Base-by-base conservation (phyloP, 768 basidiomycete genomes). In the Lactarius pseudohatsudake region DNA sequence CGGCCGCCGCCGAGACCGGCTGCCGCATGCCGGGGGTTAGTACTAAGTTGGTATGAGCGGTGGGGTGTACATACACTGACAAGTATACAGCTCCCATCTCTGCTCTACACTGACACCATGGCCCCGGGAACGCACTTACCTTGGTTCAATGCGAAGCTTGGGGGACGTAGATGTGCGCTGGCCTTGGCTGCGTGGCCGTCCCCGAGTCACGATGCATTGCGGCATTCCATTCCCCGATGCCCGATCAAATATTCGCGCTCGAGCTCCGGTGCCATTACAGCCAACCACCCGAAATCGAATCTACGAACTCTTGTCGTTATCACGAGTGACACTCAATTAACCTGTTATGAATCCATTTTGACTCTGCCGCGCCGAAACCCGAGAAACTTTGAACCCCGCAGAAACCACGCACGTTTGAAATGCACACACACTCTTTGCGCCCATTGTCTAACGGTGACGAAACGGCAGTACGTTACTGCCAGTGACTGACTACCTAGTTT, bases 1-100 rank as follows among this genome's bases (percentile, higher is more conserved):
- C 20, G 15, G 34, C 10, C 1, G 38, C 38, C 30, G 55, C 45
- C 56, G 34, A 22, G 54, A 53, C 28, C 53, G 36, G 36, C 61
- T 61, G 65, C 65, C 57, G 43, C 34, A 28, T 30, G 57, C 61
- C 61, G n/a, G 65, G 61, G 47, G 47, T 50, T 5, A 40, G 38
- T 40, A 40, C 38, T 5, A 5, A 40, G 38, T 41, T 18, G 15
- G 41, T 18, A 18, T 18, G 41, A 18, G 41, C 16, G n/a, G 22
- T 22, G 47, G n/a, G 13, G 10, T 20, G 43, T 45, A 45, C 22
- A 15, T 41, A 18, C 6, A 18, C 6, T 15, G 50, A 53, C 26
- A 53, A 53, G 50, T 26, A 53, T 53, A 16, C 50, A 7, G n/a
- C 22, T 26, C 22, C 13, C 26, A 53, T 26, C 50, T 53, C 50